Base-by-base conservation (phyloP, 2,329 filamentous ascomycete species). In the Colletotrichum plurivorum region DNA sequence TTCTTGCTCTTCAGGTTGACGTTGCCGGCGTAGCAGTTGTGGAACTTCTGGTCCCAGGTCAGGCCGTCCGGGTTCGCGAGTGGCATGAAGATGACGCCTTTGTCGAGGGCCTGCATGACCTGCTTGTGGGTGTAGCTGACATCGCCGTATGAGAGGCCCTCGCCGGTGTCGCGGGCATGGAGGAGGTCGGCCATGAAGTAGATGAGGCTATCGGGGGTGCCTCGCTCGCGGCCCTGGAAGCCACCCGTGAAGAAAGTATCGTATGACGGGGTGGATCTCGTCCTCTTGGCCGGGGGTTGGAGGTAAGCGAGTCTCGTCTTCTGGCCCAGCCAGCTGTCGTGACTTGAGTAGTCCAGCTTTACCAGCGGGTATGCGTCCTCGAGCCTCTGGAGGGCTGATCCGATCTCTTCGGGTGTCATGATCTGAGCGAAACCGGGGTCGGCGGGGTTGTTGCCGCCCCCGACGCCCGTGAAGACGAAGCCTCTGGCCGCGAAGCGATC, bases 121-220 rank as follows among this genome's bases (percentile, higher is more conserved):
- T 90, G 80, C 2, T 78, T 80, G 62, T 83, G 80, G 46, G 84
- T 85, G 76, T 87, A 90, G 0, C 77, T 80, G 71, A 84, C 83
- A 59, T 77, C 79, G 61, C 87, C 87, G 71, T 88, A 90, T 1
- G 77, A 80, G 13, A 90, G 75, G 6, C 87, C 87, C 2, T 79
- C 80, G 27, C 81, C 80, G 48, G 81, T 77, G 72, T 84, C 82
- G 71, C 84, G 80, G 39, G 88, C 88, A 56, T 83, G 82, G 4
- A 90, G 81, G 5, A 90, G 80, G 73, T 90, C 88, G 0, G 86
- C 79, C 31, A 89, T 79, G 77, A 88, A 89, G 79, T 88, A 89
- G 49, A 90, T 76, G 12, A 89, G 78, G 62, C 85, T 81, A 73
- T 90, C 88, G 0, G 87, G 82, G 0, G 83, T 85, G 36, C 87